Conservation (phyloP, 2,329 filamentous ascomycete genomes). For the Huntiella abstrusa region DNA sequence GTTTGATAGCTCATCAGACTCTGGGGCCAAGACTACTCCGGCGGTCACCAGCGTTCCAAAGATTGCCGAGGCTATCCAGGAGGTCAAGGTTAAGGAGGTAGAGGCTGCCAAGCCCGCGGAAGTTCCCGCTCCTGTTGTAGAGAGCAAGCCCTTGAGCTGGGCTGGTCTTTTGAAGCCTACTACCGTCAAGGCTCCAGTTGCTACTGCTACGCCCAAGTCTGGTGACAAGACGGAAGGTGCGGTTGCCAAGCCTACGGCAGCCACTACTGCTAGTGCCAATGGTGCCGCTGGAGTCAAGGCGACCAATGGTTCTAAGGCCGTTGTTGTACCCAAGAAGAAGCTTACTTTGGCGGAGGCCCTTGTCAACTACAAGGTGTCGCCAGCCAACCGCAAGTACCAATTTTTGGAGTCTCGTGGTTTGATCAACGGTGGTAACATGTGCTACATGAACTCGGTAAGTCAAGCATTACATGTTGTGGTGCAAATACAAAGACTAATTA, state of each 20-base stretch:
- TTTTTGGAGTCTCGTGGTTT: constrained; percentile 87
- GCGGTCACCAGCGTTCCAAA: constrained; percentile 11
- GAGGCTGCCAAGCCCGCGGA: constrained; percentile 14
- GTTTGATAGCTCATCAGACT: constrained; percentile 4
- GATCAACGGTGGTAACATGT: constrained; percentile 97
- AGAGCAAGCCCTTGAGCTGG: constrained; percentile 12
- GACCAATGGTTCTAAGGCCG: constrained; percentile 15
- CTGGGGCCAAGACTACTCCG: constrained; percentile 3
- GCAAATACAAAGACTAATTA: not conserved
- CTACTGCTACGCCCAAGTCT: constrained; percentile 11
- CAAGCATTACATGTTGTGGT: not conserved
- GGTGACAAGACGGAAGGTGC: constrained; percentile 11
- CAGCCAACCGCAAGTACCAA: constrained; percentile 40
- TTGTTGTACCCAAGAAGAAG: constrained; percentile 25
- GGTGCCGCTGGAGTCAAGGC: constrained; percentile 12
- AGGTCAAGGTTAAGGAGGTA: too few species aligned
- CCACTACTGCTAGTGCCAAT: constrained; percentile 16
- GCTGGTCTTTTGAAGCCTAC: constrained; percentile 11
- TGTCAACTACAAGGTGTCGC: constrained; percentile 48
- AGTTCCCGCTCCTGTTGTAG: constrained; percentile 7
- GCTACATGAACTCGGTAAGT: constrained; percentile 98
- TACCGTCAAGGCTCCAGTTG: constrained; percentile 15
- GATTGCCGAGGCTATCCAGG: constrained; percentile 13
- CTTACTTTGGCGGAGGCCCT: constrained; percentile 61
- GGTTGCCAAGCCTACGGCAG: constrained; percentile 9